phyloP scores from a whole-genome alignment of 306 rosid genomes.

The Medicago lupulina region DNA sequence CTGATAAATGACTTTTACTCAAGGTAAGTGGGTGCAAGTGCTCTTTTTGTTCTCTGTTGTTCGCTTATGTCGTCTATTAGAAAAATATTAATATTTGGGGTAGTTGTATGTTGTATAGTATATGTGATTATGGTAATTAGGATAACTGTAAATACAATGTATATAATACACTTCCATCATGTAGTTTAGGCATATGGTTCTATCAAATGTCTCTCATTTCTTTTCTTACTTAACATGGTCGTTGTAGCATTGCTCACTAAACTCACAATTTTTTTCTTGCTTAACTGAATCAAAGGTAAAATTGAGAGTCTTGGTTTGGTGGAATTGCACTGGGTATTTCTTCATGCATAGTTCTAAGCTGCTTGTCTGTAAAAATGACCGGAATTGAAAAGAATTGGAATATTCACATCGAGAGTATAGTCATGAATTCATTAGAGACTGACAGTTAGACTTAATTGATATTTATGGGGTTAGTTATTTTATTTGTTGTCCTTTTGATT shows the following conservation, averaged over 20 bases:
- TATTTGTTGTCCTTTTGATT: slow-evolving; percentile 26
- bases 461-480: slow-evolving; percentile 8
- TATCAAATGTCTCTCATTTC: background rate
- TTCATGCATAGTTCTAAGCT: slow-evolving; percentile 9
- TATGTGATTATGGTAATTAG: background rate
- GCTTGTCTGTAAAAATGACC: slow-evolving; percentile 6
- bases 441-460: slow-evolving; percentile 8
- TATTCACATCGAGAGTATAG: slow-evolving; percentile 21
- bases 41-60: slow-evolving; percentile 7
- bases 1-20: slow-evolving; percentile 93
- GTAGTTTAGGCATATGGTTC: background rate
- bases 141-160: background rate
- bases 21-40: slow-evolving; percentile 61
- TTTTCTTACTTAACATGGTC: slow-evolving; percentile 7
- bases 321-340: slow-evolving; percentile 24
- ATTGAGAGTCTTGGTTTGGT: slow-evolving; percentile 1
- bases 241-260: background rate
- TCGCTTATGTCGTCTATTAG: background rate
- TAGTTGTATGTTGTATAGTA: background rate
- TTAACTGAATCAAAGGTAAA: slow-evolving; percentile 5
- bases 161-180: background rate
- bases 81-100: background rate
- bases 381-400: slow-evolving; percentile 2
- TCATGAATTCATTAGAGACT: slow-evolving; percentile 24
- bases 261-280: background rate